Base-by-base conservation (phyloP, 179 eudicot genomes). In the Nepenthes alata region DNA sequence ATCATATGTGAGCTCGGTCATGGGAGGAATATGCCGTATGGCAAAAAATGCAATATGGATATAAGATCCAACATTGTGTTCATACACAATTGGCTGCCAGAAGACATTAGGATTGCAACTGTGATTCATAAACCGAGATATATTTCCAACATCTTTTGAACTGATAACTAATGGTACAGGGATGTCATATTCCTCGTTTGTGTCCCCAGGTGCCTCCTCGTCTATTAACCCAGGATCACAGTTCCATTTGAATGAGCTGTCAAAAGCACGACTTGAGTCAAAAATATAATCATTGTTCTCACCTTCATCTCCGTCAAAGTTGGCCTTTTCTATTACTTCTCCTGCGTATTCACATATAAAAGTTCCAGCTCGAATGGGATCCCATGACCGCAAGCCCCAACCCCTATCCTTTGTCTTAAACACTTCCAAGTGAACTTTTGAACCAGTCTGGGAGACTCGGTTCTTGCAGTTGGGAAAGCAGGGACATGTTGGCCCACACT, bases 341-440 rank as follows among this genome's bases (percentile, higher is more conserved):
- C 90, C 90, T 1, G 87, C 87, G 64, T 80, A 85, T 70, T 80
- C 87, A 64, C 87, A 85, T 2, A 85, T 82, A 71, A 77, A 85
- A 37, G 75, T 53, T 39, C 90, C 90, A 1, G 76, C 71, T 37
- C 85, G 84, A 38, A 85, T 82, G 2, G 85, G 81, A 67, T 85
- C 90, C 83, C 77, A 85, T 2, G 90, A 79, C 65, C 87, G 75
- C 51, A 85, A 73, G 16, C 87, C 90, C 87, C 90, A 85, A 50
- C 87, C 90, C 65, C 59, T 80, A 55, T 80, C 69, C 77, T 62
- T 78, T 50, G 90, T 82, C 61, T 72, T 80, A 50, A 85, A 85
- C 39, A 85, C 87, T 70, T 85, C 90, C 0, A 82, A 54, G 38
- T 70, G 78, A 14, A 68, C 60, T 70, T 70, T 82, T 6, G 78